Percentiles rank a stretch among this genome's conserved stretches.
Conservation (phyloP, 768 basidiomycete genomes). For the Collybiopsis confluens region DNA sequence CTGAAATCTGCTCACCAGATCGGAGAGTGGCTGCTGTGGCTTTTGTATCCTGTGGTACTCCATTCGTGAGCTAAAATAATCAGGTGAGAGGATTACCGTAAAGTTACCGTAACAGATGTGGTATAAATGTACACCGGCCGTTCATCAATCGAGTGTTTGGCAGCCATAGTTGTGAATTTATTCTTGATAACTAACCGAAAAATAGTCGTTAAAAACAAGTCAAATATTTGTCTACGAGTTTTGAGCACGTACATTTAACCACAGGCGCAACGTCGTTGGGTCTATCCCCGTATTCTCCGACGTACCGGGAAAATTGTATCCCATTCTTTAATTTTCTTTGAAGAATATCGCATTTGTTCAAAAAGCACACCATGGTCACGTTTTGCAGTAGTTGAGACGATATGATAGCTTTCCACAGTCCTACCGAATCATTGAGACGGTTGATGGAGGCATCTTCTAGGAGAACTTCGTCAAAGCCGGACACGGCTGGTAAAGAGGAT, state of each 20-base stretch:
- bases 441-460: conserved; percentile 61
- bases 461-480: conserved; percentile 41
- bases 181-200: conserved; percentile 37
- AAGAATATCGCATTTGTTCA: conserved; percentile 72
- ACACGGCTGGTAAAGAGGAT: conserved; percentile 39
- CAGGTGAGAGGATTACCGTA: conserved; percentile 16
- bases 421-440: conserved; percentile 68
- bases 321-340: conserved; percentile 44
- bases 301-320: conserved; percentile 43
- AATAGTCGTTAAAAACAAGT: background rate
- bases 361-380: conserved; percentile 64
- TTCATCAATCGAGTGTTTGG: conserved; percentile 42
- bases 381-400: conserved; percentile 52
- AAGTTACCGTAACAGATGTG: conserved; percentile 57
- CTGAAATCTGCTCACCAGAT: conserved; percentile 38
- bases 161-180: conserved; percentile 43
- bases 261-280: conserved; percentile 52
- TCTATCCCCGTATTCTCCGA: conserved; percentile 60
- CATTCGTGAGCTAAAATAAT: conserved; percentile 2
- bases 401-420: conserved; percentile 64
- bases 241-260: conserved; percentile 59
- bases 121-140: conserved; percentile 54
- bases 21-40: conserved; percentile 49
- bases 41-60: conserved; percentile 42
- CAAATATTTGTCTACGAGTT: too few species aligned